phyloP scores from a whole-genome alignment of 83 land plant species.

The Picea engelmannii region DNA sequence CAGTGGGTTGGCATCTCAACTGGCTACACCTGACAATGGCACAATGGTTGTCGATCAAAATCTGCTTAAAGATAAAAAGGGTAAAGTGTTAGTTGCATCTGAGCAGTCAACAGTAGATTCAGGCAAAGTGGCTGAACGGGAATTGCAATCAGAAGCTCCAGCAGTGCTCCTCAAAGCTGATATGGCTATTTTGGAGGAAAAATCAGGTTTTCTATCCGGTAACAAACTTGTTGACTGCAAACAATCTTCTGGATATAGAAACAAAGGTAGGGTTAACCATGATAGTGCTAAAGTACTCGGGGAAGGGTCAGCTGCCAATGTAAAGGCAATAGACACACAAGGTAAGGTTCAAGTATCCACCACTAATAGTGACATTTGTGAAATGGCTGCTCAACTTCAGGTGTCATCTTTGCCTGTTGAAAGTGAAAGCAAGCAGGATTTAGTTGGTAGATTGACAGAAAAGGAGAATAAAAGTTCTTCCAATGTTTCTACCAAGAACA shows the following conservation, averaged over 20 bases:
- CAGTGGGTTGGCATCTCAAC: neutral
- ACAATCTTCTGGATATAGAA: neutral
- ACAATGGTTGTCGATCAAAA: neutral
- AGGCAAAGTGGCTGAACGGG: neutral
- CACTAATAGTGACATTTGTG: neutral
- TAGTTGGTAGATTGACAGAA: slow-evolving; percentile 9
- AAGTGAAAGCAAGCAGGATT: slow-evolving; percentile 16
- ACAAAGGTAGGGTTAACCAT: neutral
- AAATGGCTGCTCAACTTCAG: neutral
- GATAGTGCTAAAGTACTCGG: neutral
- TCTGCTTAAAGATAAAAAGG: neutral
- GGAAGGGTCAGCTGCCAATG: neutral
- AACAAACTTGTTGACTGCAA: neutral
- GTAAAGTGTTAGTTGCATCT: neutral
- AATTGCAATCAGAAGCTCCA: neutral
- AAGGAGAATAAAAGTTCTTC: neutral
- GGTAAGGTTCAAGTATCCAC: neutral
- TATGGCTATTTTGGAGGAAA: too few species aligned
- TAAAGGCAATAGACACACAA: neutral
- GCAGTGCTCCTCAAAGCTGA: neutral
- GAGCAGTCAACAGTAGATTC: neutral
- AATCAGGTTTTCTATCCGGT: neutral
- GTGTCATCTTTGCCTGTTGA: neutral
- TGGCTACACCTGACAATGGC: neutral
- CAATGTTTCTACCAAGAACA: neutral